phyloP scores from a whole-genome alignment of 805 yeast species.

The Pichia ethanolica region DNA sequence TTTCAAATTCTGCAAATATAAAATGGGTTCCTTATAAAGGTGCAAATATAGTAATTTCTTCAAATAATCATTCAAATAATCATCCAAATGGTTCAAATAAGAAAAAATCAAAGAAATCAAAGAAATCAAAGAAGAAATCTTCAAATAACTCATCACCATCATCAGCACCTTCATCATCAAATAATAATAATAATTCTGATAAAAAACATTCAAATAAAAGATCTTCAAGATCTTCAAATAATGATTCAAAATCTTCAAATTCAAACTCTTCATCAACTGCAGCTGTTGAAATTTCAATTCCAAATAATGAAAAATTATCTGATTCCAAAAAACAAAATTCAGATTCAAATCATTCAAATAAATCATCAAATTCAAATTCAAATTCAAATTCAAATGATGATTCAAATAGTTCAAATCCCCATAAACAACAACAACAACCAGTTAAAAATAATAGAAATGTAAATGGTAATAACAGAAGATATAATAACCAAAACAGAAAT shows the following conservation, averaged over 20 bases:
- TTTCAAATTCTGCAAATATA: conserved; percentile 40
- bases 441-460: neutral
- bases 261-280: neutral
- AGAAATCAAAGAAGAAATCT: neutral
- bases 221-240: neutral
- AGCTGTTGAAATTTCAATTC: too few relatives aligned
- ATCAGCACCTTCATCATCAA: neutral
- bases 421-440: neutral
- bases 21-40: conserved; percentile 72
- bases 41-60: conserved; percentile 35
- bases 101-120: conserved; percentile 1
- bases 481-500: conserved; percentile 5
- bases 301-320: too few relatives aligned
- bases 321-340: too few relatives aligned
- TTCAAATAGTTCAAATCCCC: too few relatives aligned
- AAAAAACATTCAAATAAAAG: neutral
- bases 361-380: too few relatives aligned
- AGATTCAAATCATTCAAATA: too few relatives aligned
- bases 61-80: neutral
- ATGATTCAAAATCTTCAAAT: neutral
- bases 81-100: neutral
- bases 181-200: neutral
- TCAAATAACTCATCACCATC: neutral
- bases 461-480: conserved; percentile 9
- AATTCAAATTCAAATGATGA: too few relatives aligned